Conservation (phyloP, 495 filamentous ascomycete genomes). For the Xylaria bambusicola region DNA sequence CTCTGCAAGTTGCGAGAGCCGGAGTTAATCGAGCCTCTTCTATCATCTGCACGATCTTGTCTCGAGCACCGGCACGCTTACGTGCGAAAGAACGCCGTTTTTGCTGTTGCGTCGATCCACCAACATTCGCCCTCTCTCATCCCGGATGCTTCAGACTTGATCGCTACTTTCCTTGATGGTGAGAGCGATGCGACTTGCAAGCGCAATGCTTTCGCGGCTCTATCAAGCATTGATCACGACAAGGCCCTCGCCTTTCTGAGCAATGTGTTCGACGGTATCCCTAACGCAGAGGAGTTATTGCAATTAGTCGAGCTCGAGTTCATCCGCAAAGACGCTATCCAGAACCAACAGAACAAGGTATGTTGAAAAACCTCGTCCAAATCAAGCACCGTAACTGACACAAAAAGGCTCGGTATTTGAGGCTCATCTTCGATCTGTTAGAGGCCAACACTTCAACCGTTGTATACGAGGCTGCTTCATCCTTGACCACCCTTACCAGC, state of each 20-base stretch:
- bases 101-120: conserved; percentile 90
- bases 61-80: conserved; percentile 96
- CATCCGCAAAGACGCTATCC: conserved; percentile 94
- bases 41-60: conserved; percentile 87
- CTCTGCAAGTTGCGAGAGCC: conserved; percentile 94
- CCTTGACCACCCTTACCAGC: conserved; percentile 88
- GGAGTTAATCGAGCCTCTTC: conserved; percentile 92
- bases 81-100: conserved; percentile 96
- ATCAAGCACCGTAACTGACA: conserved; percentile 33
- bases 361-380: background rate
- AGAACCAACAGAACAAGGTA: conserved; percentile 92
- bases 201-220: conserved; percentile 93
- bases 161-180: conserved; percentile 83
- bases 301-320: conserved; percentile 95
- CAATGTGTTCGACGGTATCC: conserved; percentile 89
- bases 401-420: conserved; percentile 77
- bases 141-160: conserved; percentile 91
- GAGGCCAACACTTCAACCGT: conserved; percentile 93
- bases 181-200: conserved; percentile 97
- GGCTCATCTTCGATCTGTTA: conserved; percentile 94
- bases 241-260: conserved; percentile 88
- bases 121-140: conserved; percentile 89
- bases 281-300: conserved; percentile 89
- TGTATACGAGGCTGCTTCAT: conserved; percentile 97
- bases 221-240: conserved; percentile 88